Percentiles rank a stretch among this genome's conserved stretches.
Evolutionary conservation across 192 early-diverging fungal species (phyloP).

Genomic region (Umbelopsis sp.): DNA sequence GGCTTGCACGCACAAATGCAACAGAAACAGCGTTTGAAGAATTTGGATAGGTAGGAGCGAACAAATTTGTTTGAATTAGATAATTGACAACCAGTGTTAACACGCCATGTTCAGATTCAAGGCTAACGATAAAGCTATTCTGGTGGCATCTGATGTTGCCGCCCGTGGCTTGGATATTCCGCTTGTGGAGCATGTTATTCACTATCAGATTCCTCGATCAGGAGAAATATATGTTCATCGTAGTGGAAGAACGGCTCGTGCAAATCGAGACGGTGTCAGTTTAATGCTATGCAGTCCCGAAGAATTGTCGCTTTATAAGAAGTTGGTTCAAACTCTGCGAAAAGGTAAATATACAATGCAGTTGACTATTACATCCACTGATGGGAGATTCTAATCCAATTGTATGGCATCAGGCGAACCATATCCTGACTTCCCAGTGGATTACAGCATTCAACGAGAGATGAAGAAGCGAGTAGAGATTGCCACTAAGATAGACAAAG

Average conservation of each 20-base stretch:
- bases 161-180: slow-evolving; percentile 96
- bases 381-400: slow-evolving; percentile 11
- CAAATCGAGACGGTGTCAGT: slow-evolving; percentile 77
- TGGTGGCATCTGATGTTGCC: slow-evolving; percentile 96
- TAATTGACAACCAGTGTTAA: neutral
- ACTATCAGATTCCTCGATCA: slow-evolving; percentile 92
- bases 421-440: slow-evolving; percentile 80
- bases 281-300: slow-evolving; percentile 84
- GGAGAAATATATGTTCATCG: slow-evolving; percentile 97
- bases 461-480: slow-evolving; percentile 80
- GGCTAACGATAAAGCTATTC: slow-evolving; percentile 66
- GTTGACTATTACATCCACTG: neutral
- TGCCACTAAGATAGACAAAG: slow-evolving; percentile 79
- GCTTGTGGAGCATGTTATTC: slow-evolving; percentile 89
- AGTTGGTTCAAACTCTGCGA: slow-evolving; percentile 78
- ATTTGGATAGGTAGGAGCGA: slow-evolving; percentile 68
- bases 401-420: slow-evolving; percentile 28
- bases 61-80: neutral
- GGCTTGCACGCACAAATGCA: slow-evolving; percentile 96
- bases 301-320: slow-evolving; percentile 79
- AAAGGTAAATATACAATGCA: slow-evolving; percentile 55
- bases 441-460: slow-evolving; percentile 63
- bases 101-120: slow-evolving; percentile 57
- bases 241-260: slow-evolving; percentile 92
- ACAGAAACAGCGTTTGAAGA: slow-evolving; percentile 92